phyloP scores from a whole-genome alignment of 78 protist species.

The Dictyostelium firmibasis region DNA sequence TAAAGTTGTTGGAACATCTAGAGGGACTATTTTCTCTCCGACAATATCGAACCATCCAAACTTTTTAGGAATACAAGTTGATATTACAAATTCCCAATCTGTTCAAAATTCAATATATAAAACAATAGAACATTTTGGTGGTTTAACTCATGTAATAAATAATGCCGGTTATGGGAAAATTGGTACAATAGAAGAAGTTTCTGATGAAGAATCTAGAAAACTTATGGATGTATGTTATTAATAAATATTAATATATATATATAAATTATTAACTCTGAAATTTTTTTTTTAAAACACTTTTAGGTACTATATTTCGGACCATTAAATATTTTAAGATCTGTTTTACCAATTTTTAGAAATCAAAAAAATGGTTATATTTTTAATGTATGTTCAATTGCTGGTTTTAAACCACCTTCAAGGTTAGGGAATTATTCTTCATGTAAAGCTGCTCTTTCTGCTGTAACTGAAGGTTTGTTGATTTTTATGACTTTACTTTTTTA shows the following conservation, averaged over 20 bases:
- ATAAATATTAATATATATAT: no score
- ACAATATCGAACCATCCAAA: neutral
- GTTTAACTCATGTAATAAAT: neutral
- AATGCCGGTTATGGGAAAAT: neutral
- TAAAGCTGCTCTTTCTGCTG: constrained; percentile 13
- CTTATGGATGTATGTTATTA: neutral
- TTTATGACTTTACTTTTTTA: no score
- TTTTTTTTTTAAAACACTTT: no score
- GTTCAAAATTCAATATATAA: neutral
- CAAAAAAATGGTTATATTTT: neutral
- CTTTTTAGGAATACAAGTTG: constrained; percentile 6
- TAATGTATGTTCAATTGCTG: neutral
- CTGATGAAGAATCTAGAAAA: neutral
- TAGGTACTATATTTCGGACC: neutral
- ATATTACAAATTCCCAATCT: neutral
- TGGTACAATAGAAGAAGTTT: neutral
- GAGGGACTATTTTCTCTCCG: neutral
- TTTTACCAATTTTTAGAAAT: neutral
- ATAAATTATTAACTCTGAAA: no score
- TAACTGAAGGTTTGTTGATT: neutral
- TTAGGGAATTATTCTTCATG: constrained; percentile 3
- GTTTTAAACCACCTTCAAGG: neutral
- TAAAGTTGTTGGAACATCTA: neutral
- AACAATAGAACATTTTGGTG: constrained; percentile 5
- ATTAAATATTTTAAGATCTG: neutral